These are phyloP conservation scores for Letharia lupina DNA, from an alignment of 495 filamentous ascomycete genomes.

Conservation along the genomic window DNA sequence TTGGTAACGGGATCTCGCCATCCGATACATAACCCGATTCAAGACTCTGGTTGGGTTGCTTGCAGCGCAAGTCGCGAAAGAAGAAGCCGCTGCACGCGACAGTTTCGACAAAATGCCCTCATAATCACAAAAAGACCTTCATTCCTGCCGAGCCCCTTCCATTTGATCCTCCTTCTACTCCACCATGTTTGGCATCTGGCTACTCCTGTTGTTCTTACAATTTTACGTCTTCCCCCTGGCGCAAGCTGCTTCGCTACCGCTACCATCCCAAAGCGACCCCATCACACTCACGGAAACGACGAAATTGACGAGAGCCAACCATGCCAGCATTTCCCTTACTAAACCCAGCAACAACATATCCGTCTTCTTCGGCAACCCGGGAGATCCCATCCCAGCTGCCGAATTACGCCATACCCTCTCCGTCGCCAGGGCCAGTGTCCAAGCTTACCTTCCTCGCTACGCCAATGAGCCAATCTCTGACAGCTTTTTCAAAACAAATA, in stretches of 20 bases:
- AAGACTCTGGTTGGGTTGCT: not conserved
- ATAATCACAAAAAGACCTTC: not conserved
- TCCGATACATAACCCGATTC: not conserved
- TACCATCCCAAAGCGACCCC: not conserved
- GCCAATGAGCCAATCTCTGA: not conserved
- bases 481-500: not conserved
- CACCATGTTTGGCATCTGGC: not conserved
- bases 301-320: not conserved
- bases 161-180: not conserved
- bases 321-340: not conserved
- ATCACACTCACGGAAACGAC: not conserved
- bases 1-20: not conserved
- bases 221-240: not conserved
- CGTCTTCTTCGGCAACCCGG: not conserved
- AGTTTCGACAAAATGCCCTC: not conserved
- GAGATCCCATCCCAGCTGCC: not conserved
- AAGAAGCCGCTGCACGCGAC: conserved; percentile 4
- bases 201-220: not conserved
- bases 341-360: not conserved
- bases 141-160: not conserved
- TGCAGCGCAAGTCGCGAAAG: not conserved
- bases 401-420: not conserved
- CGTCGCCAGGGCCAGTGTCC: not conserved
- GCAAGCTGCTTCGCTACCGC: not conserved
- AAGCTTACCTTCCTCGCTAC: not conserved